Evolutionary conservation across 2,329 filamentous ascomycete genomes (phyloP), one percentile per base, ranked within the genome.

Genomic region (Phialophora verrucosa): DNA sequence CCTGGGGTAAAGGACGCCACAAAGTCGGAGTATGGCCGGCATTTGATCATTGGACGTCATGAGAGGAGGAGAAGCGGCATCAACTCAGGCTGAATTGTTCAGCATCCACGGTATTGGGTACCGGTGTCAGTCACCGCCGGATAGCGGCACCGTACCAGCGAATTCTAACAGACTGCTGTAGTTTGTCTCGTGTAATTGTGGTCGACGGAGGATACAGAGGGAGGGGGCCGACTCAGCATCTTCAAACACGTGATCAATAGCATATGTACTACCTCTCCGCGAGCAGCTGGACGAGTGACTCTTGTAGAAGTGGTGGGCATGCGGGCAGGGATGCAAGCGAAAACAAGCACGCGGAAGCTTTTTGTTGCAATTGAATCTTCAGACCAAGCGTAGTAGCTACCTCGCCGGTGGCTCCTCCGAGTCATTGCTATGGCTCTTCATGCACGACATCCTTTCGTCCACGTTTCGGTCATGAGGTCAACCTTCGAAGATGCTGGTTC

Each of bases 1-100:
- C 51, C 59, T 62, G 59, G 59, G 59, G 59, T 59, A 55, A 54
- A 20, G 27, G 27, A 53, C 32, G 38, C 25, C n/a, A 54, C 38
- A 14, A 10, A 7, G 59, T 54, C 59, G 59, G 59, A 62, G 51
- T 29, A 20, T 62, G 49, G 35, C 59, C 59, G 59, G 50, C 14
- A 42, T 25, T 53, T 31, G 35, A 32, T n/a, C 11, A 50, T 51
- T 59, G 44, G 57, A 59, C 14, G 57, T 50, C 14, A 47, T 6
- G 27, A 50, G 57, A 49, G 23, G 57, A 47, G 57, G 31, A 32
- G 47, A 25, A 23, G 57, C 27, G 29, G 32, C 29, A 23, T 29
- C 56, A 35, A 59, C 20, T 59, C 57, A 49, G 57, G 42, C 57
- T 59, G 49, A 59, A 59, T 59, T 59, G 23, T 32, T 6, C 27